These are phyloP conservation scores for Scedosporium dehoogii DNA, from an alignment of 2,329 filamentous ascomycete genomes.

Conservation along the genomic window DNA sequence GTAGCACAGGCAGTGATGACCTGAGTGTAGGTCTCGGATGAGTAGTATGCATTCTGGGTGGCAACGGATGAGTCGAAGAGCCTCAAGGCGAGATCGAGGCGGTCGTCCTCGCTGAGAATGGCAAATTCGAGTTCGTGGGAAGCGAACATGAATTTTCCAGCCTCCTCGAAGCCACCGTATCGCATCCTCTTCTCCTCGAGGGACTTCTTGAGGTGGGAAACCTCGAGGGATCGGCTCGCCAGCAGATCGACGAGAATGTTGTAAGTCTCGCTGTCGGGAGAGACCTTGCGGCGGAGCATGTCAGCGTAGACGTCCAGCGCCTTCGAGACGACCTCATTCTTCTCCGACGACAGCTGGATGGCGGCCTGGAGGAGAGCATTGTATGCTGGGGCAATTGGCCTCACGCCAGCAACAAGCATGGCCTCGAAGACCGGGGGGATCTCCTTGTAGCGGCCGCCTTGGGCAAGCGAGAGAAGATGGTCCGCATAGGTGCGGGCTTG, in stretches of 20 bases:
- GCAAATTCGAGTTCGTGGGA: slow-evolving; percentile 82
- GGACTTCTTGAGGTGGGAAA: slow-evolving; percentile 58
- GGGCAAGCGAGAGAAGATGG: slow-evolving; percentile 65
- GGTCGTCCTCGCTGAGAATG: slow-evolving; percentile 79
- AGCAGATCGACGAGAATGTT: slow-evolving; percentile 77
- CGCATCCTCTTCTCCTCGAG: slow-evolving; percentile 76
- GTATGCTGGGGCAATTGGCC: slow-evolving; percentile 78
- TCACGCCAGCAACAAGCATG: slow-evolving; percentile 73
- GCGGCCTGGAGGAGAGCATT: slow-evolving; percentile 81
- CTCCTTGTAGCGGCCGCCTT: slow-evolving; percentile 66
- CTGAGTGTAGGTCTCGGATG: slow-evolving; percentile 73
- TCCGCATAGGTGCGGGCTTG: slow-evolving; percentile 66
- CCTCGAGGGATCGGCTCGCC: slow-evolving; percentile 69
- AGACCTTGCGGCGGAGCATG: slow-evolving; percentile 80
- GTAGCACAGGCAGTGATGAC: slow-evolving; percentile 82
- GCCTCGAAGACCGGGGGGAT: slow-evolving; percentile 87
- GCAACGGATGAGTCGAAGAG: slow-evolving; percentile 70
- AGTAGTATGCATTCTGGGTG: slow-evolving; percentile 55
- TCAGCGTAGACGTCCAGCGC: slow-evolving; percentile 92
- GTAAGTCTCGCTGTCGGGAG: slow-evolving; percentile 78
- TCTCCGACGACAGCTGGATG: slow-evolving; percentile 68
- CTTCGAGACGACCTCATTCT: slow-evolving; percentile 78
- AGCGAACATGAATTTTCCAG: slow-evolving; percentile 76
- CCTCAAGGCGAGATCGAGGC: slow-evolving; percentile 73
- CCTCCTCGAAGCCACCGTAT: slow-evolving; percentile 76